Percentiles rank a stretch among this genome's conserved stretches.
These are phyloP conservation scores for Fraxinus cuspidata DNA, from an alignment of 257 asterid species.

Conservation along the genomic window DNA sequence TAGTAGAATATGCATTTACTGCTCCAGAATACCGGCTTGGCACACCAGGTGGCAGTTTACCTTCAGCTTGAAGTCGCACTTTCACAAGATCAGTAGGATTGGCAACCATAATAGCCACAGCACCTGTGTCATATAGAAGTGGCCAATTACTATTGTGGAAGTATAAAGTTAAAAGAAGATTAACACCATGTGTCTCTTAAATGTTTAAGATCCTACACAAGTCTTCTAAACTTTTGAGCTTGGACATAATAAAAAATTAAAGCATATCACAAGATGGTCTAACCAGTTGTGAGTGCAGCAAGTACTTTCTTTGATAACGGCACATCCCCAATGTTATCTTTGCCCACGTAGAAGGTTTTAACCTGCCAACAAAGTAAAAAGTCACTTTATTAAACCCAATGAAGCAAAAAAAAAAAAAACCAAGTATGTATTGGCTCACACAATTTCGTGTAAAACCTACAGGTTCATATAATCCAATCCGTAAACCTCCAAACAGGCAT, in stretches of 20 bases:
- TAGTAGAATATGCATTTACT: constrained; percentile 84
- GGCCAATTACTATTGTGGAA: constrained; percentile 21
- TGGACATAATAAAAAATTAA: neutral
- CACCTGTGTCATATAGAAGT: constrained; percentile 55
- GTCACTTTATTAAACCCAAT: constrained; percentile 5
- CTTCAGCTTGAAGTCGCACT: constrained; percentile 97
- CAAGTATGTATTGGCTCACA: neutral
- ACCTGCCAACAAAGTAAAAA: constrained; percentile 45
- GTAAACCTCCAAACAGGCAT: constrained; percentile 85
- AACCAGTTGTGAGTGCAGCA: constrained; percentile 96
- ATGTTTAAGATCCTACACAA: too few species aligned
- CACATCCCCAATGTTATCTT: constrained; percentile 96
- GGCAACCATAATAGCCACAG: constrained; percentile 70
- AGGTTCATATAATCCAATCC: constrained; percentile 94
- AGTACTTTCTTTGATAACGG: constrained; percentile 87
- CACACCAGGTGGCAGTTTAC: constrained; percentile 84
- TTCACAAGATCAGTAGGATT: constrained; percentile 98
- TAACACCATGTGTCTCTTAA: too few species aligned
- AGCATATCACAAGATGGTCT: constrained; percentile 32
- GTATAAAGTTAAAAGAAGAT: neutral
- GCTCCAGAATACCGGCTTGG: constrained; percentile 97
- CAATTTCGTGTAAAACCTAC: constrained; percentile 40
- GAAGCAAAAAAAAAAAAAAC: constrained; percentile 1
- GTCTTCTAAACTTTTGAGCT: too few species aligned
- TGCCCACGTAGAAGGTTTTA: constrained; percentile 74